phyloP scores from a whole-genome alignment of 139 green algal species.

The Chlamydomonas sp. region DNA sequence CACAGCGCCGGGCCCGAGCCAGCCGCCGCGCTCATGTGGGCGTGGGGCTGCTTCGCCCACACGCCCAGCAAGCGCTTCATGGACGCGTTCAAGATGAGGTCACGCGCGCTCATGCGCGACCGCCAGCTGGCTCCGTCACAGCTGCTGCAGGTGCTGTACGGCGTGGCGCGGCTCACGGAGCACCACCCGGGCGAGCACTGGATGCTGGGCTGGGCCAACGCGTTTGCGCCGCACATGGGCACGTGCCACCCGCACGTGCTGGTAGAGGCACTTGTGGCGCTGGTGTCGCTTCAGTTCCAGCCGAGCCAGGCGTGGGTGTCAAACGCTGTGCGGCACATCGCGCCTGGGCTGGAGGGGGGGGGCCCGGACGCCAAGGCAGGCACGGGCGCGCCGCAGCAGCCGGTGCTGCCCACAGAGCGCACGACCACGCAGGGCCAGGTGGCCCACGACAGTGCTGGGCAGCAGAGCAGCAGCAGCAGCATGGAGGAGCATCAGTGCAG shows the following conservation, averaged over 20 bases:
- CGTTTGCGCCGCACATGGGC: constrained; percentile 4
- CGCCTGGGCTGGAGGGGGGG: neutral
- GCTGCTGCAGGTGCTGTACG: constrained; percentile 16
- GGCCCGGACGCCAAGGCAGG: too few relatives aligned
- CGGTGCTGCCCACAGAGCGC: too few relatives aligned
- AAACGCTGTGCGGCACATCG: neutral
- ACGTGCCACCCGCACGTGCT: constrained; percentile 1
- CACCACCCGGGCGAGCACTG: constrained; percentile 12
- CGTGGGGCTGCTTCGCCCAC: constrained; percentile 15
- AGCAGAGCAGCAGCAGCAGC: too few relatives aligned
- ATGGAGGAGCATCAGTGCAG: too few relatives aligned
- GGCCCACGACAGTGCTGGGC: too few relatives aligned
- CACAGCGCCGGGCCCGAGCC: neutral
- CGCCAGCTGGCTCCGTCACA: neutral
- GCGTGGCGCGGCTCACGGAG: constrained; percentile 9
- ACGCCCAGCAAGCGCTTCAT: constrained; percentile 14
- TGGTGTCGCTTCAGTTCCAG: constrained; percentile 15
- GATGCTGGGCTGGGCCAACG: constrained; percentile 14
- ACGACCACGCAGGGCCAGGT: too few relatives aligned
- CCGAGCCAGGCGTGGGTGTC: constrained; percentile 3
- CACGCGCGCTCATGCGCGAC: neutral
- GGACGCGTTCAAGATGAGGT: constrained; percentile 9
- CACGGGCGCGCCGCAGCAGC: too few relatives aligned
- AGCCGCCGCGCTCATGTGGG: constrained; percentile 9
- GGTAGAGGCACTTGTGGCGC: constrained; percentile 14